Evolutionary conservation across 2,329 filamentous ascomycete genomes (phyloP).

Genomic region (Cadophora gregata): DNA sequence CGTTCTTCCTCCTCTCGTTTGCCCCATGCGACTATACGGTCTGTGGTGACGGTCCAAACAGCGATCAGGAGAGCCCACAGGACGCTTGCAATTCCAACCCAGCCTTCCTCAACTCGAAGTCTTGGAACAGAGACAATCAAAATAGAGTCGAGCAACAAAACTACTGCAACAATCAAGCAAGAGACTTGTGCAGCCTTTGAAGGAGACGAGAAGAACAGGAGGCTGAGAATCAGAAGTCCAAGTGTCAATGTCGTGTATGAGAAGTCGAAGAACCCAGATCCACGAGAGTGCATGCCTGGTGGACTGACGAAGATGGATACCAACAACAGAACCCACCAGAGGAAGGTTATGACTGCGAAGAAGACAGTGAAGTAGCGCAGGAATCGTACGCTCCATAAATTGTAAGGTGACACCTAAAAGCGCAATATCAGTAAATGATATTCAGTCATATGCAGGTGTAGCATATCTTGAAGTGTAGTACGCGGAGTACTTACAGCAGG

Average conservation of each 20-base stretch:
- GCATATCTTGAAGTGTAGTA: background rate
- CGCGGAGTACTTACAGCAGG: conserved; percentile 67
- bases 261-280: conserved; percentile 92
- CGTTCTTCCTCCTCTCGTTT: conserved; percentile 93
- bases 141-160: conserved; percentile 77
- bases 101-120: conserved; percentile 83
- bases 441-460: background rate
- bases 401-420: conserved; percentile 79
- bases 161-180: conserved; percentile 67
- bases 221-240: conserved; percentile 74
- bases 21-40: conserved; percentile 86
- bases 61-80: conserved; percentile 83
- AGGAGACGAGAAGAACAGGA: conserved; percentile 88
- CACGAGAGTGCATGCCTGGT: conserved; percentile 82
- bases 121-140: conserved; percentile 77
- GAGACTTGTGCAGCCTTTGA: conserved; percentile 79
- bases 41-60: conserved; percentile 78
- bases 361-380: conserved; percentile 79
- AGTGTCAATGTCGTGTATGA: conserved; percentile 80
- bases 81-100: conserved; percentile 87
- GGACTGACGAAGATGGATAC: conserved; percentile 90
- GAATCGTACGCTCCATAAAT: conserved; percentile 87
- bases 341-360: conserved; percentile 75
- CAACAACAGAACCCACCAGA: conserved; percentile 95
- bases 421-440: conserved; percentile 32